Conservation (phyloP, 495 filamentous ascomycete species). For the Xylaria bambusicola region DNA sequence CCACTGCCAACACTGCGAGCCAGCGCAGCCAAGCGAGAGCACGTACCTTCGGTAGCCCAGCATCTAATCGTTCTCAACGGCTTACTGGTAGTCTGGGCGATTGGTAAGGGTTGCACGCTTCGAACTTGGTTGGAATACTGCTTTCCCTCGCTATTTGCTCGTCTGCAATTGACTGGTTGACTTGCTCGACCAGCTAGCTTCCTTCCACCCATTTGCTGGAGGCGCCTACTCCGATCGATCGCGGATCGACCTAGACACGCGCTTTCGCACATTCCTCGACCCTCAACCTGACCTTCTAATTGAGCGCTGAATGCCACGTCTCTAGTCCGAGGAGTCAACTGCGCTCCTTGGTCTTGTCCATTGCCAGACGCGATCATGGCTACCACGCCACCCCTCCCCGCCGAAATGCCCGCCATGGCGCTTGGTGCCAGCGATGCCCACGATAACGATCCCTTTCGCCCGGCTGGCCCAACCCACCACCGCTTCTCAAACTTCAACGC, state of each 20-base stretch:
- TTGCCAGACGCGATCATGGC: conserved; percentile 28
- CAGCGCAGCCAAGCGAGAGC: neutral
- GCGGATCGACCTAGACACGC: neutral
- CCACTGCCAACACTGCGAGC: neutral
- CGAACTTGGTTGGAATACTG: neutral
- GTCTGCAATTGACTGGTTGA: neutral
- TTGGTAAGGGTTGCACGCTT: neutral
- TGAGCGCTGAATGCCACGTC: conserved; percentile 33
- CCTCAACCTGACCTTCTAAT: conserved; percentile 12
- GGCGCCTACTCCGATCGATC: conserved; percentile 4
- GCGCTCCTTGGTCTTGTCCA: conserved; percentile 28
- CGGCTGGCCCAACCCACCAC: conserved; percentile 54
- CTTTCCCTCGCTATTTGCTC: neutral
- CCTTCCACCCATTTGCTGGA: neutral
- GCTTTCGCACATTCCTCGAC: conserved; percentile 9
- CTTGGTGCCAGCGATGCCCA: conserved; percentile 23
- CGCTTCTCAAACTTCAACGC: conserved; percentile 79
- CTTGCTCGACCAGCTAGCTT: neutral
- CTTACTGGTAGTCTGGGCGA: neutral
- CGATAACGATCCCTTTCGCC: conserved; percentile 50
- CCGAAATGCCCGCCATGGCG: conserved; percentile 14
- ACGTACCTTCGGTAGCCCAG: conserved; percentile 9
- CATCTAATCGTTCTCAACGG: neutral
- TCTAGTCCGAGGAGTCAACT: conserved; percentile 29
- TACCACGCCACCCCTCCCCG: conserved; percentile 21